Evolutionary conservation across 352 stramenopile genomes (phyloP), one percentile per base, ranked within the genome.

Genomic region (Pythium periplocum): DNA sequence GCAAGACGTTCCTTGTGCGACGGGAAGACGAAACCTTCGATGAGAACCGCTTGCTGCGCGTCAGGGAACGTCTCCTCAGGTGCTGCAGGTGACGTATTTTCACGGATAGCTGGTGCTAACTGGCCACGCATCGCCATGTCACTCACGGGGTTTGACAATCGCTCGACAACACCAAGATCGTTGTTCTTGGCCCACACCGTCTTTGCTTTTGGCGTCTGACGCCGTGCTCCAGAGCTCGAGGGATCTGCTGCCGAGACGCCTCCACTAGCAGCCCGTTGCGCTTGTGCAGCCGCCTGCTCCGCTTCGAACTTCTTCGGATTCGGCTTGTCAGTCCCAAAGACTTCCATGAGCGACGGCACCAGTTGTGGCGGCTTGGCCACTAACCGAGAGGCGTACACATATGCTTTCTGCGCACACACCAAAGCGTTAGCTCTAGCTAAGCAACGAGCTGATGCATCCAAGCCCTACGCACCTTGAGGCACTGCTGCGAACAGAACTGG

Each of bases 11-110:
- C 54, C 59, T 94, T 94, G 67, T 94, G 84, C 41, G 73, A 68
- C 34, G 84, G 84, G 48, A 94, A 94, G 45, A 92, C 69, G 51
- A 90, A 92, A 42, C 84, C 84, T 54, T 94, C 84, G 37, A 94
- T 92, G 17, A 87, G 64, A 45, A 85, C 72, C 1, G 81, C 78
- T 31, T 94, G 77, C 30, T 73, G 49, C 4, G 61, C 55, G 2
- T 71, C 73, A 0, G 79, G 78, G 40, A 92, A 94, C 30, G 72
- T 65, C 26, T 64, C 51, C 6, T 74, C 64, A 0, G 78, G 77
- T 2, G 64, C 58, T 10, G 57, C 60, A 9, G 66, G 66, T 4
- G 56, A 39, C 9, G 38, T 46, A 50, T 84, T 85, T 46, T 88
- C 77, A 45, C 75, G 78, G 32, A 90, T 58, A 4, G 41, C 44